A percentile compares a stretch with the other conserved stretches of the same genome.
phyloP scores from a whole-genome alignment of 306 rosid genomes.

The Vigna unguiculata region DNA sequence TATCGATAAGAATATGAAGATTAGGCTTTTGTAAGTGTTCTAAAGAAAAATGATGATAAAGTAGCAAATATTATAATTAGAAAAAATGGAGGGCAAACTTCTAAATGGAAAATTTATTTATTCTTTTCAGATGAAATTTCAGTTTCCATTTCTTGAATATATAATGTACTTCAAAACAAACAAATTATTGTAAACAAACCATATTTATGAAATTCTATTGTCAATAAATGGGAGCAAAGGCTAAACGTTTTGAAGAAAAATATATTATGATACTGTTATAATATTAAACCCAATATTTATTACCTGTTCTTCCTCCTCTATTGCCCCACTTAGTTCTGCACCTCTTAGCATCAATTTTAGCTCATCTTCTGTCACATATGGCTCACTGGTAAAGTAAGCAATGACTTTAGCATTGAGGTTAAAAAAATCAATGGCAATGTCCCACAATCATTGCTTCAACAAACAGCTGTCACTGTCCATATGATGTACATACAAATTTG shows the following conservation, averaged over 20 bases:
- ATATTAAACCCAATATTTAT: constrained; percentile 37
- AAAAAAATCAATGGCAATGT: constrained; percentile 31
- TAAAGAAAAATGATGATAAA: constrained; percentile 26
- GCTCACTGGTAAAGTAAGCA: constrained; percentile 70
- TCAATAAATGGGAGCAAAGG: constrained; percentile 9
- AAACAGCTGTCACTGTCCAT: constrained; percentile 36
- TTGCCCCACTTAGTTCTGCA: constrained; percentile 98
- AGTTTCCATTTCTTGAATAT: constrained; percentile 13
- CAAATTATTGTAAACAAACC: neutral
- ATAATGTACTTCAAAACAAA: neutral
- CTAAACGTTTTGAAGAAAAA: constrained; percentile 28
- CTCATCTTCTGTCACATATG: constrained; percentile 98
- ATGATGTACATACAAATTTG: neutral
- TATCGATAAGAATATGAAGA: constrained; percentile 8
- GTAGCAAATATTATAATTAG: neutral
- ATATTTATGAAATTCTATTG: constrained; percentile 6
- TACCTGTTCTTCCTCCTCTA: constrained; percentile 99
- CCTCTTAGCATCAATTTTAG: constrained; percentile 97
- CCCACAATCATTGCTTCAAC: constrained; percentile 35
- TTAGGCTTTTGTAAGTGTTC: neutral
- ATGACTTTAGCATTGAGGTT: constrained; percentile 21
- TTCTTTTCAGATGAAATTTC: constrained; percentile 18
- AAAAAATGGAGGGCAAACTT: neutral
- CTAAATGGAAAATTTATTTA: constrained; percentile 4
- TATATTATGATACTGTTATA: constrained; percentile 20